Percentiles rank a stretch among this genome's conserved stretches.
phyloP scores from a whole-genome alignment of 176 grass and related monocot genomes.

The Echinochloa phyllopogon region DNA sequence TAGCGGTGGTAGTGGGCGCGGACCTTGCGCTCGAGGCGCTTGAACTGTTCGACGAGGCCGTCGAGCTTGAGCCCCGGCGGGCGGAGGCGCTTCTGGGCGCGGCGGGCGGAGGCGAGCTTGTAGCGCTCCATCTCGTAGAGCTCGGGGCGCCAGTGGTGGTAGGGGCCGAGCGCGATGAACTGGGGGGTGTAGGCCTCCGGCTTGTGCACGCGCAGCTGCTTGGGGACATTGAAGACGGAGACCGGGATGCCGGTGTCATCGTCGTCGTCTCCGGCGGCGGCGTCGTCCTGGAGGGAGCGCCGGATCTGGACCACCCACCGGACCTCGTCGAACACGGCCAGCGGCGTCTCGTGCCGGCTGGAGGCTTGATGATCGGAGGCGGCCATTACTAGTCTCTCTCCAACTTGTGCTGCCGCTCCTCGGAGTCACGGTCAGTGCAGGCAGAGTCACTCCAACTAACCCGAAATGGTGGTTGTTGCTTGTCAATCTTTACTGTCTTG shows the following conservation, averaged over 20 bases:
- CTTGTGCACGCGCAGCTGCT: conserved; percentile 62
- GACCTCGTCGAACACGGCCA: conserved; percentile 63
- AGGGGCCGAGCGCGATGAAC: conserved; percentile 75
- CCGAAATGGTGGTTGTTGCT: not conserved
- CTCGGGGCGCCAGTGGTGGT: conserved; percentile 83
- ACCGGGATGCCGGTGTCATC: conserved; percentile 68
- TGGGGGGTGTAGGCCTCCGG: conserved; percentile 76
- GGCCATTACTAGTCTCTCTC: not conserved
- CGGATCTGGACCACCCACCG: conserved; percentile 84
- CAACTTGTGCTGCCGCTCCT: not conserved
- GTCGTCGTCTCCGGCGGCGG: conserved; percentile 44
- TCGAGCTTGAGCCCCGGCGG: conserved; percentile 44
- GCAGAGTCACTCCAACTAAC: not conserved
- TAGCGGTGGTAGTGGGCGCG: conserved; percentile 83
- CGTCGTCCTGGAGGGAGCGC: conserved; percentile 54
- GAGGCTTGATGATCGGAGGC: conserved; percentile 8
- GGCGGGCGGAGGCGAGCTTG: conserved; percentile 73
- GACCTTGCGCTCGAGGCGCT: conserved; percentile 62
- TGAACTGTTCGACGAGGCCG: conserved; percentile 57
- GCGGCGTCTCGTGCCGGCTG: conserved; percentile 24
- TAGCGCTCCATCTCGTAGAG: conserved; percentile 92
- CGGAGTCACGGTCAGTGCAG: too few relatives aligned
- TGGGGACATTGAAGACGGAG: conserved; percentile 80
- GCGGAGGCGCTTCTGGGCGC: conserved; percentile 65
- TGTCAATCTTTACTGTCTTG: not conserved